Conservation (phyloP, 2,329 filamentous ascomycete genomes). For the Endoconidiophora polonica region DNA sequence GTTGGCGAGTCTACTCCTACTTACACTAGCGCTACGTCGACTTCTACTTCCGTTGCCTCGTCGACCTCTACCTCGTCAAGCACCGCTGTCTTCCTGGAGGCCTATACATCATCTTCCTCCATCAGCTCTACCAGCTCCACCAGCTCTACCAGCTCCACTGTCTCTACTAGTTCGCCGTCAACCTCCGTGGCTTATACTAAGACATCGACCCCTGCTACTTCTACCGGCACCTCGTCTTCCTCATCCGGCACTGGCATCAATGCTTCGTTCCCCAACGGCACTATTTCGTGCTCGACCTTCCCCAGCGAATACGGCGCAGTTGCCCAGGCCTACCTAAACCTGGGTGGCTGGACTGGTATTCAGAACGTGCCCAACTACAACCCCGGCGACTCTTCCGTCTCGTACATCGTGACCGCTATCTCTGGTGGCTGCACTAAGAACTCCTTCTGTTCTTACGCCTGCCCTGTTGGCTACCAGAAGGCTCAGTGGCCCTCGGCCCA, state of each 20-base stretch:
- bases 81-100: conserved; percentile 14
- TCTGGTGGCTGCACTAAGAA: conserved; percentile 44
- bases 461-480: conserved; percentile 83
- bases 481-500: conserved; percentile 71
- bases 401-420: conserved; percentile 46
- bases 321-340: conserved; percentile 46
- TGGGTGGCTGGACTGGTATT: conserved; percentile 66
- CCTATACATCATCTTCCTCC: conserved; percentile 15
- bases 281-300: conserved; percentile 54
- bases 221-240: conserved; percentile 12
- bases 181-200: conserved; percentile 13
- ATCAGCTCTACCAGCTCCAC: conserved; percentile 19
- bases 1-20: conserved; percentile 39
- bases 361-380: conserved; percentile 43
- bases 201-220: background rate
- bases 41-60: conserved; percentile 19
- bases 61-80: conserved; percentile 22
- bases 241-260: conserved; percentile 36
- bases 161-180: conserved; percentile 1
- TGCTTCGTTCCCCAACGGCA: conserved; percentile 57
- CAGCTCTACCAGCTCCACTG: conserved; percentile 29
- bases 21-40: conserved; percentile 24
- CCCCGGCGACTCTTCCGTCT: conserved; percentile 36
- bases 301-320: conserved; percentile 70
- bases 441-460: conserved; percentile 80